These are phyloP conservation scores for Hydnum rufescens DNA, from an alignment of 768 basidiomycete species.

Conservation along the genomic window DNA sequence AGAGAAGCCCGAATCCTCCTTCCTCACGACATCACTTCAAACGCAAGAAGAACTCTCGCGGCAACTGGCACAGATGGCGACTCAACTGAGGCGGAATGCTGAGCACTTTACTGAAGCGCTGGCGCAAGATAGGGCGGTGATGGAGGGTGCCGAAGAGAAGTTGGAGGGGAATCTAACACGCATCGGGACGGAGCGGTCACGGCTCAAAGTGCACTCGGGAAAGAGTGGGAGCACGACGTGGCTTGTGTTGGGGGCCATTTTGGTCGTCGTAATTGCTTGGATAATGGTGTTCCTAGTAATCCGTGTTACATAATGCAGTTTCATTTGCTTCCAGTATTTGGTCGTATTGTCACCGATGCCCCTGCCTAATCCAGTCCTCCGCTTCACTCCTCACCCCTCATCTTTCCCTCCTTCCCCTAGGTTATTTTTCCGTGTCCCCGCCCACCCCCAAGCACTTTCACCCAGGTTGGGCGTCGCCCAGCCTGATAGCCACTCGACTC, in stretches of 20 bases:
- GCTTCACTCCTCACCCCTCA: neutral
- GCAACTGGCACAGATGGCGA: slow-evolving; percentile 69
- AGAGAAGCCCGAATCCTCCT: slow-evolving; percentile 16
- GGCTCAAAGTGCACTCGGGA: slow-evolving; percentile 39
- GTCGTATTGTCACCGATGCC: neutral
- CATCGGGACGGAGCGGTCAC: slow-evolving; percentile 47
- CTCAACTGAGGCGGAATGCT: slow-evolving; percentile 69
- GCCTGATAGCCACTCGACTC: too few species aligned
- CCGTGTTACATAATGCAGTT: slow-evolving; percentile 27
- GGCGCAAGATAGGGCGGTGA: slow-evolving; percentile 49
- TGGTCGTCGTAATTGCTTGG: slow-evolving; percentile 46
- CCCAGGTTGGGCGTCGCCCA: too few species aligned
- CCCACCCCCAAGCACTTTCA: neutral
- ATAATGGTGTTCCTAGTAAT: slow-evolving; percentile 46
- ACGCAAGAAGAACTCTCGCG: slow-evolving; percentile 51
- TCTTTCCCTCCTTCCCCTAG: neutral
- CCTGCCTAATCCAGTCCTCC: neutral
- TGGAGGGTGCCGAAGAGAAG: slow-evolving; percentile 48
- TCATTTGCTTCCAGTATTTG: neutral
- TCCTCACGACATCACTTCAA: slow-evolving; percentile 31
- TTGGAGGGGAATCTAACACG: slow-evolving; percentile 50
- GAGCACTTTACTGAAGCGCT: slow-evolving; percentile 56
- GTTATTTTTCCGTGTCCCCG: neutral
- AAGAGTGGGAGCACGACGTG: slow-evolving; percentile 59
- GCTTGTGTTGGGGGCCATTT: slow-evolving; percentile 38